These are phyloP conservation scores for Colletotrichum aenigma DNA, from an alignment of 2,329 filamentous ascomycete species.

Conservation along the genomic window DNA sequence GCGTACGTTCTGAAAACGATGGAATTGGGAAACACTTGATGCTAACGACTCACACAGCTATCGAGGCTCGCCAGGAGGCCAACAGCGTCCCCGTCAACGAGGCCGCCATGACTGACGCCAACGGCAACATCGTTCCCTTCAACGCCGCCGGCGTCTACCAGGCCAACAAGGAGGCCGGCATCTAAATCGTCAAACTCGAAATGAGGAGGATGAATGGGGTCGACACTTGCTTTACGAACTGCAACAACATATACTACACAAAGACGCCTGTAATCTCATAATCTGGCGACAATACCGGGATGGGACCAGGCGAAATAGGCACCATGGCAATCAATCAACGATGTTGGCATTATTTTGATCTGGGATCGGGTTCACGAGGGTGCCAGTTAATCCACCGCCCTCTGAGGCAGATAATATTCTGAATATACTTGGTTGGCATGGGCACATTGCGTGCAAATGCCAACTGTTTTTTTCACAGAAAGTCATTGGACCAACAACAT, in stretches of 20 bases:
- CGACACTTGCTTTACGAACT: neutral
- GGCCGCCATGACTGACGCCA: constrained; percentile 50
- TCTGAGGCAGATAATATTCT: constrained; percentile 14
- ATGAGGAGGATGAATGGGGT: neutral
- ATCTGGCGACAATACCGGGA: constrained; percentile 5
- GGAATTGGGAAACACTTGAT: neutral
- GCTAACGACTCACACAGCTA: constrained; percentile 26
- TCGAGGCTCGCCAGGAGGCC: constrained; percentile 34
- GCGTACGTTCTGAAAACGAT: neutral
- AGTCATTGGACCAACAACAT: neutral
- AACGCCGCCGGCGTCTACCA: constrained; percentile 46
- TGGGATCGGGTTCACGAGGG: neutral
- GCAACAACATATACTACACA: neutral
- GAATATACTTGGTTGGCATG: constrained; percentile 10
- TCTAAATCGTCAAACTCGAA: constrained; percentile 29
- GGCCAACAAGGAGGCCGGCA: constrained; percentile 37
- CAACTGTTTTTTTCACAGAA: neutral
- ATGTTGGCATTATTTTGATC: constrained; percentile 1
- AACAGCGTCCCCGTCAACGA: constrained; percentile 35
- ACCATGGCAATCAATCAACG: constrained; percentile 8
- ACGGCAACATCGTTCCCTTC: constrained; percentile 51
- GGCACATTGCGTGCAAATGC: neutral
- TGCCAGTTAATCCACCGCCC: constrained; percentile 1
- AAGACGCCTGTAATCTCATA: neutral
- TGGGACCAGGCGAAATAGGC: constrained; percentile 5